Base-by-base conservation (phyloP, 345 rosid genomes). In the Chamaenerion angustifolium region DNA sequence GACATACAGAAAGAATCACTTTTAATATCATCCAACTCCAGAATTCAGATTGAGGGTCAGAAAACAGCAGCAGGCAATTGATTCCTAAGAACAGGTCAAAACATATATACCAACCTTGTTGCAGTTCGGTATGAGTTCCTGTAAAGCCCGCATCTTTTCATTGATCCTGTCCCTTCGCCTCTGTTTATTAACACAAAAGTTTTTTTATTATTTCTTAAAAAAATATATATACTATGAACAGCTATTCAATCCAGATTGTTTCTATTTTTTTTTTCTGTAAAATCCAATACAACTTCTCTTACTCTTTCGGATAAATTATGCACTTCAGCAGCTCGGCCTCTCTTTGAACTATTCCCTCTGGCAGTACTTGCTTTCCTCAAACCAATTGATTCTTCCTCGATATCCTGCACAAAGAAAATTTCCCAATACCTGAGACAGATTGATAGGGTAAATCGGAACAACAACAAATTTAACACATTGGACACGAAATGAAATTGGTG, bases 281-380 rank as follows among this genome's bases (percentile, higher is more conserved):
- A 11, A 31, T 31, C 15, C 46, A 9, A 14, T 51, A 42, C 43
- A 49, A 58, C 57, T 51, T 49, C 54, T 48, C 88, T 70, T 66
- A 89, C 97, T 85, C 97, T 83, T 79, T 89, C 97, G 53, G 97
- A 89, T 48, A 89, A 68, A 68, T 85, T 89, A 70, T 89, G 97
- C 42, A 89, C 95, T 74, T 83, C 95, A 1, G 97, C 94, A 9
- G 95, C 94, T 59, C 95, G 85, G 72, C 90, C 83, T 70, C 94
- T 83, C 76, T 81, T 89, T 45, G 81, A 79, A 46, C 84, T 77
- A n/a, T 45, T 27, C 43, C 81, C 81, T 65, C 71, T 70, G 56
- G 80, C 61, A 60, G 62, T 60, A 43, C 60, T 60, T 46, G 48
- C 58, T 41, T 76, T 81, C 67, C 78, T 72, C 52, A 49, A 67